Percentiles rank a stretch among this genome's conserved stretches.
phyloP scores from a whole-genome alignment of 768 basidiomycete species.

The Mycena kentingensis region DNA sequence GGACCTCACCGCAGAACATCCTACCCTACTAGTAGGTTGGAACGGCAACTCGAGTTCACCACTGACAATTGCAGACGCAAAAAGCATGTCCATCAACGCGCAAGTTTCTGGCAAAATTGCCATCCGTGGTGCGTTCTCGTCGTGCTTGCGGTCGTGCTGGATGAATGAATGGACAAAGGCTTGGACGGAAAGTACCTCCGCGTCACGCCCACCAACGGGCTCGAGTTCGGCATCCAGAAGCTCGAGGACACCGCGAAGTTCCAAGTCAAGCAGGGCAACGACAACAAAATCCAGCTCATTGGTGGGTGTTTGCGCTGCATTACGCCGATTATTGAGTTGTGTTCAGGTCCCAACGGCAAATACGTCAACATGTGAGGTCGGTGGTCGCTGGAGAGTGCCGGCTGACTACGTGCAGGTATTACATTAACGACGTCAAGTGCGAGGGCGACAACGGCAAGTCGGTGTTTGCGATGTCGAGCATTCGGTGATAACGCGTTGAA shows the following conservation, averaged over 20 bases:
- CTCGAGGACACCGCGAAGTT: background rate
- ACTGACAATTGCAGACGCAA: too few relatives aligned
- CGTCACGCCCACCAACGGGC: conserved; percentile 1
- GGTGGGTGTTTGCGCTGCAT: background rate
- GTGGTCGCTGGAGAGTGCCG: too few relatives aligned
- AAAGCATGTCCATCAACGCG: conserved; percentile 5
- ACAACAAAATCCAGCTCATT: conserved; percentile 6
- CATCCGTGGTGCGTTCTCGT: background rate
- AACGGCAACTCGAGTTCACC: too few relatives aligned
- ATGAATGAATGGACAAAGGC: too few relatives aligned
- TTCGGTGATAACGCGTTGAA: background rate
- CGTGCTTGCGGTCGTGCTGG: too few relatives aligned
- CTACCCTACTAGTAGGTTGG: too few relatives aligned
- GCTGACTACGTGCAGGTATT: too few relatives aligned
- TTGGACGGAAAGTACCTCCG: conserved; percentile 3
- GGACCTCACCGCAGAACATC: too few relatives aligned
- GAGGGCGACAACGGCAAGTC: conserved; percentile 1
- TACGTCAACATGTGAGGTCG: conserved; percentile 11
- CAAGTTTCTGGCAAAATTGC: conserved; percentile 9
- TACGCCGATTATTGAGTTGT: background rate
- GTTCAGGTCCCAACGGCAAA: background rate
- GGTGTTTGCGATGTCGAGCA: background rate
- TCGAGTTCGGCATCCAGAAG: background rate
- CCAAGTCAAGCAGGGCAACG: background rate
- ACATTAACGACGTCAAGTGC: conserved; percentile 5